These are phyloP conservation scores for Nectriaceae sp. DNA, from an alignment of 2,329 filamentous ascomycete species.

Conservation along the genomic window DNA sequence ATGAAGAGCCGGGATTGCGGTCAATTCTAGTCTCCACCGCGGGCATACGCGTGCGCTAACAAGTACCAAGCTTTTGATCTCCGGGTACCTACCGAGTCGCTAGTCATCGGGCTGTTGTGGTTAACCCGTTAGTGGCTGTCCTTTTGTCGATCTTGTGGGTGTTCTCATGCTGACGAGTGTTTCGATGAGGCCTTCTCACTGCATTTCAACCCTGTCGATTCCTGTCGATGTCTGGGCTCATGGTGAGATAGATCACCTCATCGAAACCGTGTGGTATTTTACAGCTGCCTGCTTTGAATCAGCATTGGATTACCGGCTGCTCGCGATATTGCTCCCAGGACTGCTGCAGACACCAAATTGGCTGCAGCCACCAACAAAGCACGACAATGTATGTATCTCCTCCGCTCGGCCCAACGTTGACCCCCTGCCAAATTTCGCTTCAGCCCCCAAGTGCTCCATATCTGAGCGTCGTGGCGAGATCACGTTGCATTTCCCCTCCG, in stretches of 20 bases:
- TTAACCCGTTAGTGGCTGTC: no score
- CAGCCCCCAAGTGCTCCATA: background rate
- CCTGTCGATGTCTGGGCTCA: background rate
- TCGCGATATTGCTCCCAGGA: background rate
- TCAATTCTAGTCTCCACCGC: background rate
- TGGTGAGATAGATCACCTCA: no score
- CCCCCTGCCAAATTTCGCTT: background rate
- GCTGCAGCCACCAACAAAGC: background rate
- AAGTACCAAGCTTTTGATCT: constrained; percentile 28
- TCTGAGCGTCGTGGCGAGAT: background rate
- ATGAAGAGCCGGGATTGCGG: background rate
- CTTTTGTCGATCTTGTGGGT: background rate
- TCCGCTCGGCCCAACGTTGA: background rate
- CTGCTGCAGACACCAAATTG: background rate
- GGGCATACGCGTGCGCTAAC: constrained; percentile 19
- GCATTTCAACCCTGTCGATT: background rate
- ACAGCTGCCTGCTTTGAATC: background rate
- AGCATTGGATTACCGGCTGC: background rate
- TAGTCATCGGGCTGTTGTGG: no score
- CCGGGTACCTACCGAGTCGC: background rate
- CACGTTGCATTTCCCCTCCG: background rate
- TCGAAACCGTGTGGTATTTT: background rate
- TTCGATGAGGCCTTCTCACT: background rate
- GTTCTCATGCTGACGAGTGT: background rate
- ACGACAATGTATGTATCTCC: background rate